phyloP scores from a whole-genome alignment of 306 rosid genomes.

The Albizia julibrissin region DNA sequence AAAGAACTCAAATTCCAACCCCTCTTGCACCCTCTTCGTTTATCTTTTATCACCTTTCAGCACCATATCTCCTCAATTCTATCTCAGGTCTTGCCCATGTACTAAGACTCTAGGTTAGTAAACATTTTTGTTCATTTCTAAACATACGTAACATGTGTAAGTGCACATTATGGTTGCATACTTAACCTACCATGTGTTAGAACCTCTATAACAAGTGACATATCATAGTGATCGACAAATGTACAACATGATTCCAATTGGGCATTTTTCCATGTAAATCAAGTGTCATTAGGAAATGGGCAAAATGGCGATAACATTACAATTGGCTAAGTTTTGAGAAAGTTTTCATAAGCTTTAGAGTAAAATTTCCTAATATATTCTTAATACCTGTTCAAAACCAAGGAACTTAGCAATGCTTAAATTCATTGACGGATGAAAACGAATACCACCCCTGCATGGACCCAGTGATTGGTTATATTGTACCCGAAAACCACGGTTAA shows the following conservation, averaged over 20 bases:
- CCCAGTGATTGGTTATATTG: slow-evolving; percentile 89
- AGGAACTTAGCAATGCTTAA: slow-evolving; percentile 81
- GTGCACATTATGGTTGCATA: neutral
- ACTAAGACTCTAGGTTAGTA: neutral
- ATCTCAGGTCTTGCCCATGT: neutral
- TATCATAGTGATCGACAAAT: neutral
- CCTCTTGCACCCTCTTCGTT: neutral
- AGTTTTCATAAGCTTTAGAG: neutral
- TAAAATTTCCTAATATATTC: slow-evolving; percentile 10
- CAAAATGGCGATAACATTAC: slow-evolving; percentile 8
- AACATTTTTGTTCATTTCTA: slow-evolving; percentile 7
- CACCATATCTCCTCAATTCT: neutral
- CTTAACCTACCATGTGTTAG: slow-evolving; percentile 6
- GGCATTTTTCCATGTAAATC: slow-evolving; percentile 19
- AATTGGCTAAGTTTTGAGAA: slow-evolving; percentile 14
- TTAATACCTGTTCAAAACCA: slow-evolving; percentile 80
- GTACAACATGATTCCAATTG: slow-evolving; percentile 14
- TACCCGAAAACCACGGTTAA: slow-evolving; percentile 77
- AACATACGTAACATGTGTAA: neutral
- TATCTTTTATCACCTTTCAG: neutral
- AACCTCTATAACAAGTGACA: neutral
- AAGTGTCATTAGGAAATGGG: slow-evolving; percentile 25
- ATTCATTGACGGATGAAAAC: slow-evolving; percentile 84
- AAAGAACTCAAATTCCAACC: neutral
- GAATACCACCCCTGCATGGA: slow-evolving; percentile 87